Base-by-base conservation (phyloP, 2,329 filamentous ascomycete genomes). In the Sclerotinia minor region DNA sequence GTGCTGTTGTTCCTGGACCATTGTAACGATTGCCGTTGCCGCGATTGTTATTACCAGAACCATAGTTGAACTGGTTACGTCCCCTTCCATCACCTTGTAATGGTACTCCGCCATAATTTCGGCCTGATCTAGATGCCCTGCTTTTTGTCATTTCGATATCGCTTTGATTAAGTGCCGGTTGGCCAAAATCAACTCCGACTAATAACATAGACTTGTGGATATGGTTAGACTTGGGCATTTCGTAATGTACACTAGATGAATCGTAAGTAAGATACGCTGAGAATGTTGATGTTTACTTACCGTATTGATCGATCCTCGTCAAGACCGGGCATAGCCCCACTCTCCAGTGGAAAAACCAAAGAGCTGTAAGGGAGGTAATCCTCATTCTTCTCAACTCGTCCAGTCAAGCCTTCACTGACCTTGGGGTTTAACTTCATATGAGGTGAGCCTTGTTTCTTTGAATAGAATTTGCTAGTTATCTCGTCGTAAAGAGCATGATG, bases 191-290 rank as follows among this genome's bases (percentile, higher is more conserved):
- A 50, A 94, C 88, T 17, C 95, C 95, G 3, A 92, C 89, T 47
- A 99, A 84, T 19, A 99, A 85, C 91, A 97, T 96, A 7, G 94
- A 97, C 77, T 97, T 97, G 80, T 99, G 95, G 5, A 87, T 82
- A 73, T 92, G 85, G 13, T 82, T 83, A 24, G 87, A 87, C 52
- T 84, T 83, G 0, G 94, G 94, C 80, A 97, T 90, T 55, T 92
- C 87, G 77, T 96, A 99, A 75, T 91, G 83, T 15, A 98, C 93
- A 76, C 91, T 96, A 71, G 21, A 65, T 7, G 38, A 55, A 17
- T 81, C 76, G 67, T 71, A 64, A 73, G 69, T 47, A 55, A 35
- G 13, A 41, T 38, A 35, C 44, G 57, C 2, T 15, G 9, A 38
- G 29, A 44, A 47, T 47, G 59, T 66, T 52, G 67, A n/a, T 53